These are phyloP conservation scores for Blastocystis sp. DNA, from an alignment of 352 stramenopile species.

Conservation along the genomic window DNA sequence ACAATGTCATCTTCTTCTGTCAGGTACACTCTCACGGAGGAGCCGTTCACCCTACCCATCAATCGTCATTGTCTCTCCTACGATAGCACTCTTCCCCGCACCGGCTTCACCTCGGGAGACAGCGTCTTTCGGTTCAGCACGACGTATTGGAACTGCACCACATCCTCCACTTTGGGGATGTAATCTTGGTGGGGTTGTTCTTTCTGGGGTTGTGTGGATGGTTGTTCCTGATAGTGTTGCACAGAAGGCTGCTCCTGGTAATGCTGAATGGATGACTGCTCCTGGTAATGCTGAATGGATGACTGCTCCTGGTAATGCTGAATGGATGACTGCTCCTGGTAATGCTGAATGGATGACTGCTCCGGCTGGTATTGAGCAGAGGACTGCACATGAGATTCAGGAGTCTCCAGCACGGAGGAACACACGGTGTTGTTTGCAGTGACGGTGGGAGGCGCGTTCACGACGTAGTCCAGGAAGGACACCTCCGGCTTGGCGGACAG, in stretches of 20 bases:
- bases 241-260: not conserved
- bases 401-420: not conserved
- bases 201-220: not conserved
- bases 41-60: not conserved
- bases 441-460: not conserved
- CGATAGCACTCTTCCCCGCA: constrained; percentile 26
- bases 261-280: too few relatives aligned
- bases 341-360: too few relatives aligned
- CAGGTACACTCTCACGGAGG: not conserved
- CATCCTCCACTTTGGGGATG: not conserved
- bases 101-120: not conserved
- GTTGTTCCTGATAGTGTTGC: not conserved
- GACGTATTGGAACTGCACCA: not conserved
- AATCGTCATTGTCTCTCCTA: not conserved
- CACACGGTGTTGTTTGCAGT: not conserved
- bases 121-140: not conserved
- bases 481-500: not conserved
- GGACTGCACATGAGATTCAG: not conserved
- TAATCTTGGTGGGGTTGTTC: not conserved
- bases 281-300: not conserved
- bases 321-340: not conserved
- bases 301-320: not conserved
- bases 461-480: constrained; percentile 36
- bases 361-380: not conserved
- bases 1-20: not conserved